phyloP scores from a whole-genome alignment of 2,329 filamentous ascomycete species.

The Scytalidium sp. region DNA sequence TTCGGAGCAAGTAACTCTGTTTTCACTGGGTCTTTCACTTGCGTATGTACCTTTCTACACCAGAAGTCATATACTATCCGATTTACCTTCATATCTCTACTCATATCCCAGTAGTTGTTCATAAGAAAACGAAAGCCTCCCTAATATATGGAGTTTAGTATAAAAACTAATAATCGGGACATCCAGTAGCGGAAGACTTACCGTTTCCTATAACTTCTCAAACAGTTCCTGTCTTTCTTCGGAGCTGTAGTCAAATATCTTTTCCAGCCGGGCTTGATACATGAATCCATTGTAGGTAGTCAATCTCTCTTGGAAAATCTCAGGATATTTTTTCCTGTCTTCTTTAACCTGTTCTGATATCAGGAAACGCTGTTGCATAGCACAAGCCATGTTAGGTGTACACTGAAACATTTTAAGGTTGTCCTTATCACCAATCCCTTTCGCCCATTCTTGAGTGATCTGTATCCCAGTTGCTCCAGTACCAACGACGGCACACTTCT shows the following conservation, averaged over 20 bases:
- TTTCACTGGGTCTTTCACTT: too few relatives aligned
- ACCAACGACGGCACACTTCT: slow-evolving; percentile 11
- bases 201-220: slow-evolving; percentile 31
- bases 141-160: too few relatives aligned
- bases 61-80: too few relatives aligned
- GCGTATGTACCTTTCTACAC: too few relatives aligned
- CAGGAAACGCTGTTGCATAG: slow-evolving; percentile 24
- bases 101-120: too few relatives aligned
- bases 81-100: too few relatives aligned
- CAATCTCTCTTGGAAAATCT: slow-evolving; percentile 25
- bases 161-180: too few relatives aligned
- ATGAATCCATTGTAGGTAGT: slow-evolving; percentile 27
- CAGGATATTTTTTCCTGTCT: slow-evolving; percentile 26
- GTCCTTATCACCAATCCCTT: slow-evolving; percentile 34
- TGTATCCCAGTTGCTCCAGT: slow-evolving; percentile 22
- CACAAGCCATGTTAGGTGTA: slow-evolving; percentile 44
- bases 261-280: slow-evolving; percentile 23
- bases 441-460: slow-evolving; percentile 17
- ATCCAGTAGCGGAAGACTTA: slow-evolving; percentile 36
- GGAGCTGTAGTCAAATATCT: slow-evolving; percentile 27
- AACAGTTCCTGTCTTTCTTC: slow-evolving; percentile 28
- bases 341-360: slow-evolving; percentile 27
- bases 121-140: too few relatives aligned
- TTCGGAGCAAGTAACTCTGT: too few relatives aligned
- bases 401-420: slow-evolving; percentile 51